Conservation (phyloP, 345 rosid species). For the Eutrema heterophyllum region DNA sequence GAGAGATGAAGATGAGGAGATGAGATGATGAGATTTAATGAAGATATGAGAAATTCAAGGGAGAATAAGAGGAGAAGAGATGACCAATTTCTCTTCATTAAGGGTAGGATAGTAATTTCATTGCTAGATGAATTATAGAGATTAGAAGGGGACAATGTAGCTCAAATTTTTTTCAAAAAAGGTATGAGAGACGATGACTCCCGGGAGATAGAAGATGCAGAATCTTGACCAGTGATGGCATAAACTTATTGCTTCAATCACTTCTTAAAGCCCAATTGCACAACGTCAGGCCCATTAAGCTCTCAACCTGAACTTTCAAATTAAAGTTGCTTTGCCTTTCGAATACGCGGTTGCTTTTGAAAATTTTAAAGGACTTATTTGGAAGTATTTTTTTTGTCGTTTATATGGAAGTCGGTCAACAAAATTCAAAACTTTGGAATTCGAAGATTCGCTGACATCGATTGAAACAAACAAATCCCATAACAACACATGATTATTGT, state of each 20-base stretch:
- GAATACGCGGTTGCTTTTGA: conserved; percentile 7
- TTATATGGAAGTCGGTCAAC: conserved; percentile 19
- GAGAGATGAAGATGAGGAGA: too few species aligned
- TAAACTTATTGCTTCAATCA: neutral
- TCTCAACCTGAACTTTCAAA: neutral
- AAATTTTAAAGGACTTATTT: neutral
- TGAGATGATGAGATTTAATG: too few species aligned
- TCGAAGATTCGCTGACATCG: conserved; percentile 22
- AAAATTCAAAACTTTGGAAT: conserved; percentile 15
- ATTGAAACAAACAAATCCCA: conserved; percentile 11
- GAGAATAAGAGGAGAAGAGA: too few species aligned
- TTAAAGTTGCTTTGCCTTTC: too few species aligned
- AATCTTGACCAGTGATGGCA: neutral
- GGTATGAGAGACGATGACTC: too few species aligned
- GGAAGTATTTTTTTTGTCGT: neutral
- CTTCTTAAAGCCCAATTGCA: conserved; percentile 15
- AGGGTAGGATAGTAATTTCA: too few species aligned
- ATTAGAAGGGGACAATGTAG: too few species aligned
- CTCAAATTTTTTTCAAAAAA: too few species aligned
- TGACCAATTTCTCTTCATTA: too few species aligned
- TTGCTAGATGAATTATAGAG: too few species aligned
- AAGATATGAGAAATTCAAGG: too few species aligned
- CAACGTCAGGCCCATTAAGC: neutral
- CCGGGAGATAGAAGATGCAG: conserved; percentile 25
- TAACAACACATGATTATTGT: neutral